Percentiles rank a stretch among this genome's conserved stretches.
Evolutionary conservation across 1,139 yeast genomes (phyloP).

Genomic region (Ogataea hybrid): DNA sequence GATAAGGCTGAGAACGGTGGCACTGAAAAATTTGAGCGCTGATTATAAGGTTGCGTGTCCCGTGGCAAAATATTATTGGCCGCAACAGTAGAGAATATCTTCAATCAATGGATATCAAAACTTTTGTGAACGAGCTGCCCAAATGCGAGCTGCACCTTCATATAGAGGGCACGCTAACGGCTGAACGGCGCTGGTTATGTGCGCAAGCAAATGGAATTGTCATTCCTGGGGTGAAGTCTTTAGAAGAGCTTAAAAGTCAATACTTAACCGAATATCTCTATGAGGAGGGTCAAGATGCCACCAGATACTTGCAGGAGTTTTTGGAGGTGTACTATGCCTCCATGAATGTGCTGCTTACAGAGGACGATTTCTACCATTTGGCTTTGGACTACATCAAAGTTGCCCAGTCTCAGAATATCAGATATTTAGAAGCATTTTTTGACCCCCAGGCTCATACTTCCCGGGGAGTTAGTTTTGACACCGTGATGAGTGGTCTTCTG

Average conservation of each 20-base stretch:
- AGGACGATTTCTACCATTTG: slow-evolving; percentile 62
- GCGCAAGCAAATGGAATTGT: slow-evolving; percentile 25
- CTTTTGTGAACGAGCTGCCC: slow-evolving; percentile 58
- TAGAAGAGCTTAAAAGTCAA: slow-evolving; percentile 47
- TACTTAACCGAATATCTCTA: slow-evolving; percentile 32
- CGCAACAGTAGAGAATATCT: not conserved
- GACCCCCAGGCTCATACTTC: slow-evolving; percentile 76
- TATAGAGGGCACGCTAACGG: slow-evolving; percentile 72
- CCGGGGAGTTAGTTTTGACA: slow-evolving; percentile 38
- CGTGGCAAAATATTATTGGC: not conserved
- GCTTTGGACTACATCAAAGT: slow-evolving; percentile 63
- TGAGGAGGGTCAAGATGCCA: slow-evolving; percentile 50
- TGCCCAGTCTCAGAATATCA: slow-evolving; percentile 56
- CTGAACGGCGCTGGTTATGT: slow-evolving; percentile 36
- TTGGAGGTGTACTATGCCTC: slow-evolving; percentile 71
- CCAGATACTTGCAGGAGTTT: slow-evolving; percentile 65
- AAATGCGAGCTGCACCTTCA: slow-evolving; percentile 78
- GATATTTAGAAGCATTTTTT: slow-evolving; percentile 55
- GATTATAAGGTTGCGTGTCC: not conserved
- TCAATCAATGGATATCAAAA: not conserved
- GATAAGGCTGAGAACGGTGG: not conserved
- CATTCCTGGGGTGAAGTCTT: slow-evolving; percentile 44
- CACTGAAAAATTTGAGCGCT: not conserved
- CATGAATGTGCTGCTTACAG: slow-evolving; percentile 58
- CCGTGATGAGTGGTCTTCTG: slow-evolving; percentile 30